A percentile compares a stretch with the other conserved stretches of the same genome.
Evolutionary conservation across 768 basidiomycete species (phyloP).

Genomic region (Omphalotus guepiniiformis): DNA sequence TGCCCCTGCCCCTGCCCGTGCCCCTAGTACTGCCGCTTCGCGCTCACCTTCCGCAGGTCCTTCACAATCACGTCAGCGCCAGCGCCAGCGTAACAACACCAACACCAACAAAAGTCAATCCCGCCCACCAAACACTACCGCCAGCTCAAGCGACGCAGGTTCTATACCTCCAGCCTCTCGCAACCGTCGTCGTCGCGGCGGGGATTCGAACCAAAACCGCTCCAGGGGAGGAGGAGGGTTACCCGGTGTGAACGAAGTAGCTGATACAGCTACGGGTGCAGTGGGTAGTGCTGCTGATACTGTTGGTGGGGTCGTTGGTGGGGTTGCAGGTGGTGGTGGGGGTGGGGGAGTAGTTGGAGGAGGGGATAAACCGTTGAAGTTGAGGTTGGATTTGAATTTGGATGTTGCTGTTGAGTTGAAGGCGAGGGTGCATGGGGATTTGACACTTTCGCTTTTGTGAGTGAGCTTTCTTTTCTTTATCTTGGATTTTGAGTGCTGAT

Average conservation of each 20-base stretch:
- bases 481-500: too few relatives aligned
- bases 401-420: constrained; percentile 14
- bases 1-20: too few relatives aligned
- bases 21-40: too few relatives aligned
- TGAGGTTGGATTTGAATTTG: constrained; percentile 14
- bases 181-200: constrained; percentile 6
- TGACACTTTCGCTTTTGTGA: constrained; percentile 14
- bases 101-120: too few relatives aligned
- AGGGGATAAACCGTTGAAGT: constrained; percentile 8
- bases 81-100: neutral
- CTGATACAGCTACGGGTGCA: constrained; percentile 6
- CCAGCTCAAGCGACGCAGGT: constrained; percentile 1
- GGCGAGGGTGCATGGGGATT: constrained; percentile 13
- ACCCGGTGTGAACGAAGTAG: constrained; percentile 8
- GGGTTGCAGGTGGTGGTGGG: constrained; percentile 5
- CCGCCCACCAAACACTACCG: neutral
- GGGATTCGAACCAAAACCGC: neutral
- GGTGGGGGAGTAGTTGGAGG: constrained; percentile 9
- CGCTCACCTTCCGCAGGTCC: constrained; percentile 1
- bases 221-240: neutral
- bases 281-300: constrained; percentile 6
- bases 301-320: constrained; percentile 3
- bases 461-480: too few relatives aligned
- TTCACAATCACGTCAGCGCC: constrained; percentile 1
- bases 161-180: constrained; percentile 8